phyloP scores from a whole-genome alignment of 805 yeast genomes.

The Teunomyces lycoperdinae region DNA sequence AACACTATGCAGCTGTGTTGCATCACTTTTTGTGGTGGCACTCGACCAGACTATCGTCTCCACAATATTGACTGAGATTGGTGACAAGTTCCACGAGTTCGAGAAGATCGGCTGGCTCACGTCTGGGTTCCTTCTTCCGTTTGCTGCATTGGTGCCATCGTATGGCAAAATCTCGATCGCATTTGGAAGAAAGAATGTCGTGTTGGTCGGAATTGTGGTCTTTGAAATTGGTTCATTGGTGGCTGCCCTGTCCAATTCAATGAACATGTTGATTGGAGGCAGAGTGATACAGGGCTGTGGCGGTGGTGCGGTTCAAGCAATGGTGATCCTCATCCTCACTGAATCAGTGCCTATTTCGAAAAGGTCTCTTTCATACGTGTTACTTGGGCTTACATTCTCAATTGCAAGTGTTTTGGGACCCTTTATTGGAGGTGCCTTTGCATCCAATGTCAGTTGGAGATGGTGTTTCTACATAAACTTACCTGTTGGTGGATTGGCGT shows the following conservation, averaged over 20 bases:
- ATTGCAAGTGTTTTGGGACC: constrained; percentile 60
- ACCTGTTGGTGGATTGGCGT: constrained; percentile 59
- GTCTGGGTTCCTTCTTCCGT: constrained; percentile 52
- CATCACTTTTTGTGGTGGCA: constrained; percentile 40
- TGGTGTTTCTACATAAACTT: constrained; percentile 75
- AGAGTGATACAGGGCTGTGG: constrained; percentile 71
- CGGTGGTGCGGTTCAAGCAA: constrained; percentile 63
- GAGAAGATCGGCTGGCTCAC: constrained; percentile 58
- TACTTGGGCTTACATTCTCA: constrained; percentile 43
- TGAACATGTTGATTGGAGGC: constrained; percentile 67
- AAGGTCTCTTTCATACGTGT: constrained; percentile 38
- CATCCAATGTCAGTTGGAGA: constrained; percentile 62
- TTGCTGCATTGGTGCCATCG: constrained; percentile 51
- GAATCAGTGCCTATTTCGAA: constrained; percentile 48
- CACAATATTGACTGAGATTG: constrained; percentile 49
- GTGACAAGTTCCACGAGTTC: constrained; percentile 47
- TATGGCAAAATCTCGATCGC: constrained; percentile 59
- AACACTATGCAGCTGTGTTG: constrained; percentile 27
- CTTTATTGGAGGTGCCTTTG: constrained; percentile 62
- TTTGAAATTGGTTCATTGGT: constrained; percentile 64
- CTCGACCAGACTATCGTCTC: constrained; percentile 60
- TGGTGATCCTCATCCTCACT: constrained; percentile 54
- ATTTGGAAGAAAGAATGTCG: constrained; percentile 53
- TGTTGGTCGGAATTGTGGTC: constrained; percentile 47
- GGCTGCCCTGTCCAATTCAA: constrained; percentile 50